A percentile compares a stretch with the other conserved stretches of the same genome.
Evolutionary conservation across 2,329 filamentous ascomycete species (phyloP).

Genomic region (Leptographium procerum): DNA sequence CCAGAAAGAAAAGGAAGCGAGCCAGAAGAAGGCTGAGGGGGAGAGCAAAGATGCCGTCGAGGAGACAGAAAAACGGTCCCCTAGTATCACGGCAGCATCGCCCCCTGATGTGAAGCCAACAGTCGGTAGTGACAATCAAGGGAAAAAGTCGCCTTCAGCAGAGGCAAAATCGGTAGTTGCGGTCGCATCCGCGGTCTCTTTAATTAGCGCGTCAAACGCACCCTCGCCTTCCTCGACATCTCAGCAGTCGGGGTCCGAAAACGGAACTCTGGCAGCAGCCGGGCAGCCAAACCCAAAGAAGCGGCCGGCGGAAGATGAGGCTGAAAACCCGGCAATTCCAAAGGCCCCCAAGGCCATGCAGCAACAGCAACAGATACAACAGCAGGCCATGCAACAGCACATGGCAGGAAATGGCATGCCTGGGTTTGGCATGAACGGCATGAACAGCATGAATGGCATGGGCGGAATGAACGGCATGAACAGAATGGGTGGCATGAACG

Average conservation of each 20-base stretch:
- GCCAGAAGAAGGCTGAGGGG: constrained; percentile 20
- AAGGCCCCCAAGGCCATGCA: constrained; percentile 57
- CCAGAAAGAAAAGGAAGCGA: constrained; percentile 43
- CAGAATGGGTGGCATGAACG: constrained; percentile 8
- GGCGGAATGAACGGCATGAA: constrained; percentile 19
- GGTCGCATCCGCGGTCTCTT: constrained; percentile 10
- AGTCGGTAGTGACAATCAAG: neutral
- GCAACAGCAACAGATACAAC: constrained; percentile 31
- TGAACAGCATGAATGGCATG: constrained; percentile 21
- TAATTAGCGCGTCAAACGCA: neutral
- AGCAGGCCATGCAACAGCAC: constrained; percentile 26
- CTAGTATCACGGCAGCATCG: neutral
- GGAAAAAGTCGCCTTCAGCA: neutral
- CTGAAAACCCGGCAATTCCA: constrained; percentile 52
- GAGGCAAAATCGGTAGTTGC: neutral
- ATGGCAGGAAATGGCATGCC: constrained; percentile 30
- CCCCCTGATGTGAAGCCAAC: constrained; percentile 6
- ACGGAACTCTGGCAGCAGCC: constrained; percentile 17
- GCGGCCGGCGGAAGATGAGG: constrained; percentile 63
- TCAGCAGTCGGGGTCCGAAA: constrained; percentile 4
- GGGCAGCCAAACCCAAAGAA: constrained; percentile 48
- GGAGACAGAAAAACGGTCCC: constrained; percentile 25
- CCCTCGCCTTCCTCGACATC: neutral
- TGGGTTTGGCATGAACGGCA: constrained; percentile 19
- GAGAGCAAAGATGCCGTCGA: constrained; percentile 8